A percentile compares a stretch with the other conserved stretches of the same genome.
Evolutionary conservation across 2,329 filamentous ascomycete genomes (phyloP).

Genomic region (Colletotrichum tropicicola): DNA sequence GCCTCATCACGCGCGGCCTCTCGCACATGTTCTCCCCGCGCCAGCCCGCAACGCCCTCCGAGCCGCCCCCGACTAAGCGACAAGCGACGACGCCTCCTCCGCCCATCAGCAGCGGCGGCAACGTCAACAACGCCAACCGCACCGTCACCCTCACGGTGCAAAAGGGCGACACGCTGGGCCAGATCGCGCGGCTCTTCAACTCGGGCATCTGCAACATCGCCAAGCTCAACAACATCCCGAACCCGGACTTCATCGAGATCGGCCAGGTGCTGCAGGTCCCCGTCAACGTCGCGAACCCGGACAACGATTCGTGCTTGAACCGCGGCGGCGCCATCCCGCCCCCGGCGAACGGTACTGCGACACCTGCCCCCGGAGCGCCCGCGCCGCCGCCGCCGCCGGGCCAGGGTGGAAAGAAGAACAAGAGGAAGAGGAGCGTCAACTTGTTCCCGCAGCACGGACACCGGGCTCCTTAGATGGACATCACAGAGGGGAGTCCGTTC

Average conservation of each 20-base stretch:
- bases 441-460: background rate
- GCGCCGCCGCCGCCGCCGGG: background rate
- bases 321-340: slow-evolving; percentile 10
- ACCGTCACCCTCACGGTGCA: slow-evolving; percentile 1
- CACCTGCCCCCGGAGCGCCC: background rate
- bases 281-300: slow-evolving; percentile 17
- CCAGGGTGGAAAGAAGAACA: background rate
- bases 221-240: slow-evolving; percentile 11
- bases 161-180: slow-evolving; percentile 13
- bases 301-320: slow-evolving; percentile 20
- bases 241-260: slow-evolving; percentile 16
- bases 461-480: background rate
- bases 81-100: background rate
- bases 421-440: background rate
- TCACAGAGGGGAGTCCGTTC: background rate
- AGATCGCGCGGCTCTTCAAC: slow-evolving; percentile 18
- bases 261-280: slow-evolving; percentile 3
- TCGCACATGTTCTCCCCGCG: background rate
- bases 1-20: slow-evolving; percentile 8
- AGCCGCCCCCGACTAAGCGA: background rate
- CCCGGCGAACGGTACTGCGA: background rate
- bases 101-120: background rate
- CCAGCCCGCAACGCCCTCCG: background rate
- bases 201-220: slow-evolving; percentile 29
- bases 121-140: slow-evolving; percentile 9